Base-by-base conservation (phyloP, 1,284 basidiomycete species). In the Cutaneotrichosporon cutaneum region DNA sequence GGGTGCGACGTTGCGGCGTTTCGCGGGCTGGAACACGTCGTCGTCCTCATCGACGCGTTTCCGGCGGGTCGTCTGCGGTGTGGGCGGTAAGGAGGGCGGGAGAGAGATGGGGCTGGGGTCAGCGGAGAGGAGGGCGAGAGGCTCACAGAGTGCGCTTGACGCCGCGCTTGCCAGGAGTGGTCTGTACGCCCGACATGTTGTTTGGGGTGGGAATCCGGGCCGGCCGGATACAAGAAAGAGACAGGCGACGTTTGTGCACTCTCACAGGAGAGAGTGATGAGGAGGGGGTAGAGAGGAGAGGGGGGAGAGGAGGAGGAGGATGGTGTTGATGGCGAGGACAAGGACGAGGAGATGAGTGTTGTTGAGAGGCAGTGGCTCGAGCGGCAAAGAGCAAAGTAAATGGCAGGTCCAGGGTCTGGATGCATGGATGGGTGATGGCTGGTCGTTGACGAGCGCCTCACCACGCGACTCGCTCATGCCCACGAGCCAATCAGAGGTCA, bases 51-150 rank as follows among this genome's bases (percentile, higher is more conserved):
- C 60, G n/a, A 51, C 52, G 32, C 48, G 11, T 16, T 39, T 56
- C 47, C 52, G 55, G 16, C 60, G 59, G 9, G 42, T 30, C 1
- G 48, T 39, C 18, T 39, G 52, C 0, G 61, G 61, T 3, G 63
- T 61, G 18, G 63, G 56, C 3, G 61, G 63, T 22, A 64, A 61
- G 26, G 63, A 54, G 6, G 60, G 27, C 18, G 26, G 21, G 11
- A 58, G 58, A 3, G 60, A 52, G 48, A 55, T 60, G 21, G 58
- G 35, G 47, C 24, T 21, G 58, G 58, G 26, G 35, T 39, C 35
- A 54, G 52, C 22, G 18, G 13, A 21, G 27, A 4, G 45, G 32
- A 30, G n/a, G 3, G n/a, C n/a, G n/a, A n/a, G 6, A n/a, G 24
- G 21, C 48, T 26, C 26, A 55, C 18, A 50, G 47, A 2, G 39